These are phyloP conservation scores for Leccinum olivaceopallidum DNA, from an alignment of 768 basidiomycete species.

Conservation along the genomic window DNA sequence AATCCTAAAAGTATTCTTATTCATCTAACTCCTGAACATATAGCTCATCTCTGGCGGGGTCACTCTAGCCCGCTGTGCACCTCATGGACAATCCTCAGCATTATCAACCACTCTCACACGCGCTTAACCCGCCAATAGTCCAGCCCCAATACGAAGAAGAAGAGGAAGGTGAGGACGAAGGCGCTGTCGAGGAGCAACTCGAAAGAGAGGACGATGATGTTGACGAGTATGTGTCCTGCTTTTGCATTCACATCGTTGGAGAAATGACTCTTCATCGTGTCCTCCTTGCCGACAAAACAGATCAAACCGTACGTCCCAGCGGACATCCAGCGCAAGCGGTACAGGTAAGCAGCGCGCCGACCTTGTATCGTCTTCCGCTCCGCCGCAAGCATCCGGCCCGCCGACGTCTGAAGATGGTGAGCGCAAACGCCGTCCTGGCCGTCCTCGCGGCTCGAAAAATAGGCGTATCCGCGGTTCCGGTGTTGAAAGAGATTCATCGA, in stretches of 20 bases:
- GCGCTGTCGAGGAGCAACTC: constrained; percentile 69
- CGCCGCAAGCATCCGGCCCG: constrained; percentile 22
- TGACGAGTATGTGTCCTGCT: constrained; percentile 29
- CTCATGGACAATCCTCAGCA: constrained; percentile 71
- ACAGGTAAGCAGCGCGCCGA: constrained; percentile 22
- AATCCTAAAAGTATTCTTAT: constrained; percentile 25
- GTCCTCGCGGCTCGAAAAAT: constrained; percentile 80
- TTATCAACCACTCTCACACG: constrained; percentile 80
- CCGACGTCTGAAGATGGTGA: constrained; percentile 36
- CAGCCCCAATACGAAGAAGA: constrained; percentile 47
- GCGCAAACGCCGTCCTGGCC: constrained; percentile 72
- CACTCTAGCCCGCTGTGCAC: neutral
- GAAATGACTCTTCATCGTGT: constrained; percentile 6
- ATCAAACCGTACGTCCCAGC: constrained; percentile 24
- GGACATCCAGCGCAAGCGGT: constrained; percentile 13
- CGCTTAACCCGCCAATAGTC: constrained; percentile 56
- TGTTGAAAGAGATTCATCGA: constrained; percentile 25
- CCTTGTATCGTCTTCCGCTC: constrained; percentile 30
- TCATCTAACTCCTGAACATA: constrained; percentile 23
- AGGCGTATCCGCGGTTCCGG: constrained; percentile 46
- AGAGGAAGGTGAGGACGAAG: constrained; percentile 73
- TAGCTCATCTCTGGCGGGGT: constrained; percentile 16
- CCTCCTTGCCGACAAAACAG: constrained; percentile 12
- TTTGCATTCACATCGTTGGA: constrained; percentile 10
- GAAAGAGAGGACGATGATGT: constrained; percentile 45